Conservation (phyloP, 208 protist genomes). For the Spongospora subterranea region DNA sequence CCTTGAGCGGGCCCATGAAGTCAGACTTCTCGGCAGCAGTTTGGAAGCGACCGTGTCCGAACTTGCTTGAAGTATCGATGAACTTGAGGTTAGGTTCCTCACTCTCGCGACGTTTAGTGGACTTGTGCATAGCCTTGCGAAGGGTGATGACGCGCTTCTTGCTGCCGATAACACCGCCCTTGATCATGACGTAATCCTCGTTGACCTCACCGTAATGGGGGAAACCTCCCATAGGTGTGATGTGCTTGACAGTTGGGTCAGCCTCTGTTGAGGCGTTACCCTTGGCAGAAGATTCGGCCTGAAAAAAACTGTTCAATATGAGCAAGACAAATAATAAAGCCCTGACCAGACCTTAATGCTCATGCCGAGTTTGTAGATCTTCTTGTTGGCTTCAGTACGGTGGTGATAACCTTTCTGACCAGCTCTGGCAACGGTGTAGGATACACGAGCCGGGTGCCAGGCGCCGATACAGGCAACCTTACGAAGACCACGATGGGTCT, state of each 20-base stretch:
- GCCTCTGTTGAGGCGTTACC: constrained; percentile 91
- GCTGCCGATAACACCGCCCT: constrained; percentile 89
- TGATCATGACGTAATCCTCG: constrained; percentile 97
- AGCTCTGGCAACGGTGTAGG: constrained; percentile 94
- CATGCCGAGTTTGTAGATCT: constrained; percentile 93
- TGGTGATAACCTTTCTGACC: constrained; percentile 99
- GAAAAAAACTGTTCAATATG: too few relatives aligned
- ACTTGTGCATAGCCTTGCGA: constrained; percentile 90
- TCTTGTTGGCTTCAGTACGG: constrained; percentile 99
- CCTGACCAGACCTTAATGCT: too few relatives aligned
- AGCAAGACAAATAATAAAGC: too few relatives aligned
- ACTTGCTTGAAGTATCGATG: constrained; percentile 99
- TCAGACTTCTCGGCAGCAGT: constrained; percentile 95
- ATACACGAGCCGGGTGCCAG: constrained; percentile 97
- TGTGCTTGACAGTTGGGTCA: constrained; percentile 97
- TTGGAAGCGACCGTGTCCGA: constrained; percentile 99
- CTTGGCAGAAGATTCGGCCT: constrained; percentile 59
- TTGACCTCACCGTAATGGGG: constrained; percentile 95
- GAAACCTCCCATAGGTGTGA: constrained; percentile 99
- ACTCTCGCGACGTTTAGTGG: constrained; percentile 80
- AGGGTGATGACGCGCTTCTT: constrained; percentile 96
- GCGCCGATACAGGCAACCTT: constrained; percentile 99
- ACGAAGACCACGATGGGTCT: constrained; percentile 98
- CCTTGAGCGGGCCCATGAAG: constrained; percentile 92
- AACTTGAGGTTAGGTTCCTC: constrained; percentile 89